Evolutionary conservation across 805 yeast genomes (phyloP).

Genomic region (Starmerella lactis-condensi): DNA sequence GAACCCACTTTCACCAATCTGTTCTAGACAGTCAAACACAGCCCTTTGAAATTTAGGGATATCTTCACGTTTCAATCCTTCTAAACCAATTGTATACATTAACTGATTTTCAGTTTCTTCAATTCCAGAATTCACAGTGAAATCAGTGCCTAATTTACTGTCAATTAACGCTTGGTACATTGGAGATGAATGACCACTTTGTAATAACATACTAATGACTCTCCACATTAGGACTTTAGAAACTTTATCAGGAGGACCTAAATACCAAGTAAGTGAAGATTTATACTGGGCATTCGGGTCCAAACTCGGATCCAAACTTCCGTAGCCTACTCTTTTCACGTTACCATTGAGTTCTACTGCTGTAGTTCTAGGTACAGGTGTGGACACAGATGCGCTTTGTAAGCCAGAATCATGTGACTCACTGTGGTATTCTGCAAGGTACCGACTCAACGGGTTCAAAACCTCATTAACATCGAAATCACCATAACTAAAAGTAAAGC

Average conservation of each 20-base stretch:
- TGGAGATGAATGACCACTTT: constrained; percentile 86
- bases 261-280: constrained; percentile 72
- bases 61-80: constrained; percentile 43
- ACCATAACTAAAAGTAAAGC: constrained; percentile 78
- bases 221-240: constrained; percentile 58
- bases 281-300: constrained; percentile 53
- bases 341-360: constrained; percentile 32
- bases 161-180: constrained; percentile 76
- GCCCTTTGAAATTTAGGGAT: constrained; percentile 29
- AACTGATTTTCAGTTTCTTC: constrained; percentile 63
- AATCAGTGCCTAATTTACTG: constrained; percentile 67
- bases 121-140: constrained; percentile 69
- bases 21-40: constrained; percentile 23
- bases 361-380: constrained; percentile 6
- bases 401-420: too few relatives aligned
- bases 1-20: constrained; percentile 30
- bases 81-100: constrained; percentile 69
- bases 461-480: constrained; percentile 26
- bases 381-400: not conserved
- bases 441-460: constrained; percentile 12
- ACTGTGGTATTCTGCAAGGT: too few relatives aligned
- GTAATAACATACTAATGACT: constrained; percentile 47
- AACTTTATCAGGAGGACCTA: constrained; percentile 51
- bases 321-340: constrained; percentile 29
- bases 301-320: constrained; percentile 68